Base-by-base conservation (phyloP, 2,329 filamentous ascomycete genomes). In the Pezicula radicicola region DNA sequence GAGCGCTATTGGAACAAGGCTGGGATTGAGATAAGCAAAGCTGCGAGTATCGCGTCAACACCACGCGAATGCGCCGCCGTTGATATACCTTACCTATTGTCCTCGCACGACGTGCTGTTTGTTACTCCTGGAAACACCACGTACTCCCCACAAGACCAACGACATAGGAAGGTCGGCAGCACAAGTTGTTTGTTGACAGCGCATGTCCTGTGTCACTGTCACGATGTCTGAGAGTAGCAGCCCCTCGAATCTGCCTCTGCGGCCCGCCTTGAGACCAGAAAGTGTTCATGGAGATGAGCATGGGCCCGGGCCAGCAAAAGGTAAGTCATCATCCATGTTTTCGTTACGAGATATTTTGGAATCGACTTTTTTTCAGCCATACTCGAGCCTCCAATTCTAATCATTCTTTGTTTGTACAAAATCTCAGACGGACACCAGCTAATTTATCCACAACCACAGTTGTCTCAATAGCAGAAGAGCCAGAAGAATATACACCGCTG, bases 391-490 rank as follows among this genome's bases (percentile, higher is more conserved):
- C 13, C 39, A 18, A 16, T 21, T 25, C n/a, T 25, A 19, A 15
- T 10, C 45, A 40, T 45, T 48, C 37, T 12, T 46, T 47, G 37
- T 30, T 21, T 13, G 30, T 35, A 4, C 10, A 15, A 13, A 27
- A 48, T 45, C 33, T 21, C 40, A 27, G 21, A 33, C 45, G 41
- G 30, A 2, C 30, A 42, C 27, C 15, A 28, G 42, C 42, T 45
- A 27, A 39, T 19, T 35, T 44, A 21, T n/a, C 39, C 18, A 39
- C 49, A 66, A 36, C 39, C 18, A 39, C 48, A 66, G 64, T 62
- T 19, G 65, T 67, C 30, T 66, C 63, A 12, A 66, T 66, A 40
- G 57, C 59, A n/a, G 64, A 66, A n/a, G 64, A 66, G 46, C 61
- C 62, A 46, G 58, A 63, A 39, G 51, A 55, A 43, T 51, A 49